phyloP scores from a whole-genome alignment of 2,329 filamentous ascomycete species.

The Fusarium sp. region DNA sequence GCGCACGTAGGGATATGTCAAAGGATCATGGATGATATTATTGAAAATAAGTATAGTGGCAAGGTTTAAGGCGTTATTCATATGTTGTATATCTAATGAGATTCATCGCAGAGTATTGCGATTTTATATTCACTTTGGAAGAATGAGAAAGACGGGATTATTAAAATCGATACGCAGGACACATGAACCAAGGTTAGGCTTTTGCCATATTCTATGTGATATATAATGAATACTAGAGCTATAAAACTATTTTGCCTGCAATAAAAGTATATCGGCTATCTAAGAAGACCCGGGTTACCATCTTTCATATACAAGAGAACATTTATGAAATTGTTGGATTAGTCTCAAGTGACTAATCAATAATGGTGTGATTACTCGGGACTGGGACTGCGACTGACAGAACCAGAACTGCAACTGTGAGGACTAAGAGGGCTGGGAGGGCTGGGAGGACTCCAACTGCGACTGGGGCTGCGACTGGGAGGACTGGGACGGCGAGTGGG shows the following conservation, averaged over 20 bases:
- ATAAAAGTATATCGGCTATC: fast-evolving
- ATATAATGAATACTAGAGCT: background rate
- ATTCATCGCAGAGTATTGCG: background rate
- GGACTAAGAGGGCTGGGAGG: no score
- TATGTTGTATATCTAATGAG: background rate
- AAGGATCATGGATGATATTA: slow-evolving; percentile 20
- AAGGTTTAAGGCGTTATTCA: background rate
- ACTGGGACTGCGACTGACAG: no score
- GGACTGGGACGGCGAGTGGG: no score
- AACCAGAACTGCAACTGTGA: no score
- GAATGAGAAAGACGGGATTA: background rate
- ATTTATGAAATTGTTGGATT: no score
- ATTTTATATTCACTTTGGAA: background rate
- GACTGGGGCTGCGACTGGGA: no score
- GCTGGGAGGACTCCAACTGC: no score
- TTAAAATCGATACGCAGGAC: background rate
- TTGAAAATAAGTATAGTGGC: background rate
- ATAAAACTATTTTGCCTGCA: background rate
- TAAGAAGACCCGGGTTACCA: background rate
- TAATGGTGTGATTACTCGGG: no score
- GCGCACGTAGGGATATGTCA: slow-evolving; percentile 15
- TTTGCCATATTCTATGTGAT: background rate
- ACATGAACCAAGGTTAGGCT: no score
- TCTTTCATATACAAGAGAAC: background rate
- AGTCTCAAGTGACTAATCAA: no score